phyloP scores from a whole-genome alignment of 2,329 filamentous ascomycete genomes.

The Bipolaris gigantea region DNA sequence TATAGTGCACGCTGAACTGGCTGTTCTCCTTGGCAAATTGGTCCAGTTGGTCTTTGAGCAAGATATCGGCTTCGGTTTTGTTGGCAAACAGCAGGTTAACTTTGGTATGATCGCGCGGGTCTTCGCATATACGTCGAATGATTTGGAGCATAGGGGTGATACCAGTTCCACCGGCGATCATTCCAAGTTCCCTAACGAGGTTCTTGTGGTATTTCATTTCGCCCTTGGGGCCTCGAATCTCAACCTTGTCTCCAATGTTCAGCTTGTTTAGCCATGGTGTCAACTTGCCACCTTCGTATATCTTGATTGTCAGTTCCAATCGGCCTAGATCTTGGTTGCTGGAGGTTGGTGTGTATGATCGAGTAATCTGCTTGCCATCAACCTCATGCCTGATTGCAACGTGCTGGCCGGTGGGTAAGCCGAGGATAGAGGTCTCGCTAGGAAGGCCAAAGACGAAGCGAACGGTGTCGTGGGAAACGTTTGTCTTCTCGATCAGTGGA shows the following conservation, averaged over 20 bases:
- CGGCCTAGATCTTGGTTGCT: conserved; percentile 62
- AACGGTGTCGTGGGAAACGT: conserved; percentile 23
- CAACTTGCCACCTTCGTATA: conserved; percentile 55
- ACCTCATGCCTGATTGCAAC: conserved; percentile 58
- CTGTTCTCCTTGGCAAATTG: conserved; percentile 56
- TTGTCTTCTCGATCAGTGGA: conserved; percentile 40
- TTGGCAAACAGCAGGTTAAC: conserved; percentile 64
- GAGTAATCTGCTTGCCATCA: conserved; percentile 57
- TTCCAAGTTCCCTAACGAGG: conserved; percentile 52
- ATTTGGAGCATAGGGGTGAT: conserved; percentile 64
- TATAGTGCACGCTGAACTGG: conserved; percentile 56
- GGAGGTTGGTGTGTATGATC: conserved; percentile 40
- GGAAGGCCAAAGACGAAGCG: conserved; percentile 36
- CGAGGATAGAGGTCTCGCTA: conserved; percentile 26
- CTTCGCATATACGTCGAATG: conserved; percentile 65
- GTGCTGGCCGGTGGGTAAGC: conserved; percentile 44
- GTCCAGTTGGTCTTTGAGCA: conserved; percentile 61
- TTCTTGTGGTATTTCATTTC: conserved; percentile 54
- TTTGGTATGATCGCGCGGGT: conserved; percentile 59
- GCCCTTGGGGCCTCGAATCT: conserved; percentile 60
- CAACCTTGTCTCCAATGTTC: conserved; percentile 53
- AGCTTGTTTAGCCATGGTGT: conserved; percentile 55
- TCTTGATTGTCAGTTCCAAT: conserved; percentile 57
- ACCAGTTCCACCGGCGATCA: conserved; percentile 59
- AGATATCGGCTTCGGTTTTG: conserved; percentile 60